Conservation (phyloP, 2,329 filamentous ascomycete species). For the Boeremia exigua region DNA sequence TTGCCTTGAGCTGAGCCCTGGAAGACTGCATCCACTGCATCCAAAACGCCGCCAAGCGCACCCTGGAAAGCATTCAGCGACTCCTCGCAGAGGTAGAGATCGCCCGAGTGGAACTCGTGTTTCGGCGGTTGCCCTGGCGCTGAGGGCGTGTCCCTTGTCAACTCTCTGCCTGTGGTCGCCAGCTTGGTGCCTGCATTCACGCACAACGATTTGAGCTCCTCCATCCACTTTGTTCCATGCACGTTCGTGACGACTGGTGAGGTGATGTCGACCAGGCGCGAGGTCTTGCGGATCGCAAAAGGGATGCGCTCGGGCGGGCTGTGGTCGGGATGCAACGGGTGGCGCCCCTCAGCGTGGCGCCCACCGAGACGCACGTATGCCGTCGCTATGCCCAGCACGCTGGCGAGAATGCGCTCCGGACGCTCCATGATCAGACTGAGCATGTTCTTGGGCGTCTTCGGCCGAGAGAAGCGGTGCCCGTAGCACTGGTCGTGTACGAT, state of each 20-base stretch:
- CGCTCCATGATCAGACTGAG: conserved; percentile 88
- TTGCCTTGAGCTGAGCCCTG: conserved; percentile 52
- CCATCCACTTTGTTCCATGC: conserved; percentile 92
- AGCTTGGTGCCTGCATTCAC: conserved; percentile 78
- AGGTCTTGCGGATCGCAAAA: conserved; percentile 85
- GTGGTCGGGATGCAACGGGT: conserved; percentile 69
- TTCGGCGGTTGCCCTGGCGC: conserved; percentile 59
- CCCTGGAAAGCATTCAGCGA: conserved; percentile 89
- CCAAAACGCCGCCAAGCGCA: conserved; percentile 88
- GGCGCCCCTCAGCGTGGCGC: conserved; percentile 73
- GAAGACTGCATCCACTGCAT: conserved; percentile 89
- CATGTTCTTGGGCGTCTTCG: conserved; percentile 73
- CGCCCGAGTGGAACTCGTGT: conserved; percentile 79
- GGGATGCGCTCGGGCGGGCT: conserved; percentile 69
- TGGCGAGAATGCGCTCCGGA: conserved; percentile 87
- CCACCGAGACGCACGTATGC: conserved; percentile 92
- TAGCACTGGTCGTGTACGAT: conserved; percentile 94
- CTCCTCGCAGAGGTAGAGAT: conserved; percentile 87
- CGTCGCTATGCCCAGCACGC: conserved; percentile 78
- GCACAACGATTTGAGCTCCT: conserved; percentile 86
- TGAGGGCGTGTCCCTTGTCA: conserved; percentile 60
- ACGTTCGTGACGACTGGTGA: conserved; percentile 86
- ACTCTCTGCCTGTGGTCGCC: conserved; percentile 76
- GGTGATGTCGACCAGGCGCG: conserved; percentile 71
- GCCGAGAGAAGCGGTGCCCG: conserved; percentile 87